phyloP scores from a whole-genome alignment of 345 rosid genomes.

The Bretschneidera sinensis region DNA sequence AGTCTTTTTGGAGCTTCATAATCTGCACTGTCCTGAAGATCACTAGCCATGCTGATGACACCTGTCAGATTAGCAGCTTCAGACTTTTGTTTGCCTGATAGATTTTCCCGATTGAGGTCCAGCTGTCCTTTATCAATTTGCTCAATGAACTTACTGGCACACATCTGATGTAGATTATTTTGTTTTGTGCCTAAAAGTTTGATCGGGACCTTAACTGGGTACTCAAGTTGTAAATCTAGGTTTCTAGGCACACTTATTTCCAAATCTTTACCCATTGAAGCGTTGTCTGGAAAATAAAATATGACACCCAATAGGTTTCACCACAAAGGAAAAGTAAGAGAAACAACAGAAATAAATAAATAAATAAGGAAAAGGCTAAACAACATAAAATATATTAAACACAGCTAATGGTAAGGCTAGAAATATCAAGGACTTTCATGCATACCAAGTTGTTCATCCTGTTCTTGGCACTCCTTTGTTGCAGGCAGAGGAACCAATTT shows the following conservation, averaged over 20 bases:
- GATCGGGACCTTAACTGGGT: conserved; percentile 26
- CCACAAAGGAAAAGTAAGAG: conserved; percentile 3
- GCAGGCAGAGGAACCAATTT: conserved; percentile 23
- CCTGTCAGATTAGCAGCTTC: conserved; percentile 24
- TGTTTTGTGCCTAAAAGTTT: conserved; percentile 23
- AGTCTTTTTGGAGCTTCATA: conserved; percentile 27
- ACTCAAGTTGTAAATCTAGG: conserved; percentile 32
- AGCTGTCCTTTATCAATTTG: conserved; percentile 26
- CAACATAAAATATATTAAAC: conserved; percentile 6
- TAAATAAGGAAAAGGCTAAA: conserved; percentile 1
- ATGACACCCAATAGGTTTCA: no score
- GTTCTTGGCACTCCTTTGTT: conserved; percentile 19
- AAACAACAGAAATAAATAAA: not conserved
- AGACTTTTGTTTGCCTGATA: conserved; percentile 21
- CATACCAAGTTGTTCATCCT: conserved; percentile 27
- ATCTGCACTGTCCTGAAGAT: conserved; percentile 25
- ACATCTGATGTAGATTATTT: conserved; percentile 29
- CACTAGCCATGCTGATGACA: conserved; percentile 14
- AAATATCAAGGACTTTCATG: conserved; percentile 23
- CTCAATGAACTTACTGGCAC: conserved; percentile 20
- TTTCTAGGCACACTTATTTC: conserved; percentile 31
- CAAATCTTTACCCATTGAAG: conserved; percentile 33
- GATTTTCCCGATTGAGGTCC: conserved; percentile 32
- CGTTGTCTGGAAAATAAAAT: conserved; percentile 37
- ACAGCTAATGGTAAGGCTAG: not conserved